Percentiles rank a stretch among this genome's conserved stretches.
Evolutionary conservation across 2,329 filamentous ascomycete species (phyloP).

Genomic region (Fusarium falciforme): DNA sequence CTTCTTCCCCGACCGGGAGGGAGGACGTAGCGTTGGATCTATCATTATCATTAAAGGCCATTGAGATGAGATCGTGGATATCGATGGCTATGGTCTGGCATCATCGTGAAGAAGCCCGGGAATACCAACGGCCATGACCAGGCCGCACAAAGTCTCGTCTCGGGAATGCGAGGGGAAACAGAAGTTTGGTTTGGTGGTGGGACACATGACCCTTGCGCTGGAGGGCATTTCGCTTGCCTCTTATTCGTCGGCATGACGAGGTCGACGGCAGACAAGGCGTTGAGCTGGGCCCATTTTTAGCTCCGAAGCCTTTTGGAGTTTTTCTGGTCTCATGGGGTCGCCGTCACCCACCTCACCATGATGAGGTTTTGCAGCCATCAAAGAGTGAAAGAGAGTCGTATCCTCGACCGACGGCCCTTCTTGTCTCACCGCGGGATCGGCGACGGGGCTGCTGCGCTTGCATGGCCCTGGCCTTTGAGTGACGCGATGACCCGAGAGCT

Average conservation of each 20-base stretch:
- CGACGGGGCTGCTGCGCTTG: background rate
- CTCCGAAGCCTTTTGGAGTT: slow-evolving; percentile 37
- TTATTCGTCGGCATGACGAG: slow-evolving; percentile 20
- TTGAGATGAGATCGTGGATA: background rate
- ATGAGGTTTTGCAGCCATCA: background rate
- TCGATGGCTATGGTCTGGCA: background rate
- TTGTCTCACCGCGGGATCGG: slow-evolving; percentile 7
- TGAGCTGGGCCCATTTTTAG: slow-evolving; percentile 32
- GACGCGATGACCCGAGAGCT: slow-evolving; percentile 7
- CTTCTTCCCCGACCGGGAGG: slow-evolving; percentile 2
- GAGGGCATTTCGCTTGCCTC: slow-evolving; percentile 18
- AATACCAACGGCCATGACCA: background rate
- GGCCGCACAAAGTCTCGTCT: slow-evolving; percentile 19
- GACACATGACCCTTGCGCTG: slow-evolving; percentile 31
- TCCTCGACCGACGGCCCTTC: background rate
- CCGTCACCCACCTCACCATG: slow-evolving; percentile 2
- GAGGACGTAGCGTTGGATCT: slow-evolving; percentile 1
- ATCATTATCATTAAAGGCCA: background rate
- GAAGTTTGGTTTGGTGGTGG: slow-evolving; percentile 1
- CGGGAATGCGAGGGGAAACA: slow-evolving; percentile 29
- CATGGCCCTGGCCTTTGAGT: background rate
- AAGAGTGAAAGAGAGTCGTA: background rate
- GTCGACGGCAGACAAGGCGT: slow-evolving; percentile 35
- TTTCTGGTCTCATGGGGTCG: slow-evolving; percentile 15
- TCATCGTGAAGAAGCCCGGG: background rate